Evolutionary conservation across 495 filamentous ascomycete species (phyloP).

Genomic region (Geoglossum glabrum): DNA sequence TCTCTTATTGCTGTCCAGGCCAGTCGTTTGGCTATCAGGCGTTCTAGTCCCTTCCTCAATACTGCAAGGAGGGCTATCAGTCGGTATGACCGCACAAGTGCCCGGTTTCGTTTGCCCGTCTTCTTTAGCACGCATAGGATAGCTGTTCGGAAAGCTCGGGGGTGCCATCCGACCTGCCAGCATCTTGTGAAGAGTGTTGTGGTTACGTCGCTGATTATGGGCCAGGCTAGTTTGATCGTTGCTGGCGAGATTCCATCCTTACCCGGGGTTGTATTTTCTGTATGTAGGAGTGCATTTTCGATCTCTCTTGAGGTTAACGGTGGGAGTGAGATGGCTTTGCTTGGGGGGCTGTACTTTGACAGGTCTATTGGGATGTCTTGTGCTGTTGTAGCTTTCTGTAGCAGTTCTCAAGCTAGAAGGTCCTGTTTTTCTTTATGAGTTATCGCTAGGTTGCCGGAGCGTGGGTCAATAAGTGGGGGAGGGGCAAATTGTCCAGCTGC

Average conservation of each 20-base stretch:
- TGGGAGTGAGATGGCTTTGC: background rate
- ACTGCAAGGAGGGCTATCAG: background rate
- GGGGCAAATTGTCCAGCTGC: constrained; percentile 26
- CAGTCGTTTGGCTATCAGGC: background rate
- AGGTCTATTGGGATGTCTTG: background rate
- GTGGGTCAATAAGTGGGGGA: too few relatives aligned
- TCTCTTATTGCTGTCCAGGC: background rate
- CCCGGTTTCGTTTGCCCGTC: background rate
- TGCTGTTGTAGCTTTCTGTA: background rate
- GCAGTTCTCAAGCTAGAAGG: background rate
- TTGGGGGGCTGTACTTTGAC: too few relatives aligned
- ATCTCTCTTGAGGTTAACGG: background rate
- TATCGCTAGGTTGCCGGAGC: background rate
- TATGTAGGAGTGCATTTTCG: background rate
- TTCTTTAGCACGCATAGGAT: background rate
- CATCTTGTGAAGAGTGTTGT: background rate
- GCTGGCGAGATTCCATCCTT: background rate
- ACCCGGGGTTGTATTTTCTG: background rate
- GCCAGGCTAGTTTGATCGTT: background rate
- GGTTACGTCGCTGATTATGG: background rate
- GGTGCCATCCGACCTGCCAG: background rate
- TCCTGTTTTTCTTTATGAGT: background rate
- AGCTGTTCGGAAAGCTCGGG: background rate
- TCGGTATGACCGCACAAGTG: background rate
- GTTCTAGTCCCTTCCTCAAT: background rate